A percentile compares a stretch with the other conserved stretches of the same genome.
phyloP scores from a whole-genome alignment of 176 grass and related monocot genomes.

The Carex myosuroides region DNA sequence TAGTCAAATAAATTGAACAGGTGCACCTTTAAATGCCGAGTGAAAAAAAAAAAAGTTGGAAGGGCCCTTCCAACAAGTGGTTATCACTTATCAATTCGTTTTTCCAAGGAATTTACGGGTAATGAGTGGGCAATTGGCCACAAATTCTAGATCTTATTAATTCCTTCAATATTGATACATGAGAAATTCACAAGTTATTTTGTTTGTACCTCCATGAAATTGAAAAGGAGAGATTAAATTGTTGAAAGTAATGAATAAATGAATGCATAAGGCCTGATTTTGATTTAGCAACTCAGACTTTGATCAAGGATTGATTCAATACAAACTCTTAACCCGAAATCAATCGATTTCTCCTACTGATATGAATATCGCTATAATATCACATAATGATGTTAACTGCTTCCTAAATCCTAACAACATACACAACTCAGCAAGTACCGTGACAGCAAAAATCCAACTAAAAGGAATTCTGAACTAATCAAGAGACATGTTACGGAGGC shows the following conservation, averaged over 20 bases:
- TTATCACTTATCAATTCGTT: not conserved
- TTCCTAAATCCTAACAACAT: conserved; percentile 9
- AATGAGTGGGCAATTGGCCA: not conserved
- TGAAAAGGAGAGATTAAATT: not conserved
- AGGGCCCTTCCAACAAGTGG: not conserved
- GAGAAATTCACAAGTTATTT: not conserved
- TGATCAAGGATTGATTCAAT: not conserved
- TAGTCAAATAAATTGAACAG: no score
- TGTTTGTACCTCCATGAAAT: not conserved
- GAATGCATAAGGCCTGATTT: no score
- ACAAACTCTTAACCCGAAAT: not conserved
- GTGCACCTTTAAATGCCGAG: not conserved
- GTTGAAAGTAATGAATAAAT: not conserved
- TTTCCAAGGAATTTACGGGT: not conserved
- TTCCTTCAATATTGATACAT: not conserved
- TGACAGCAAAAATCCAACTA: not conserved
- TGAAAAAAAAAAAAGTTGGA: not conserved
- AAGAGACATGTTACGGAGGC: conserved; percentile 43
- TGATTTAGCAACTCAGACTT: not conserved
- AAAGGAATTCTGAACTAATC: not conserved
- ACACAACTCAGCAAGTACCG: not conserved
- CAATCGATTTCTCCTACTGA: conserved; percentile 2
- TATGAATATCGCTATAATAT: not conserved
- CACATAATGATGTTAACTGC: not conserved
- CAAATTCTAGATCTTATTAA: not conserved